phyloP scores from a whole-genome alignment of 805 yeast species.

The Wickerhamomyces chaumierensis region DNA sequence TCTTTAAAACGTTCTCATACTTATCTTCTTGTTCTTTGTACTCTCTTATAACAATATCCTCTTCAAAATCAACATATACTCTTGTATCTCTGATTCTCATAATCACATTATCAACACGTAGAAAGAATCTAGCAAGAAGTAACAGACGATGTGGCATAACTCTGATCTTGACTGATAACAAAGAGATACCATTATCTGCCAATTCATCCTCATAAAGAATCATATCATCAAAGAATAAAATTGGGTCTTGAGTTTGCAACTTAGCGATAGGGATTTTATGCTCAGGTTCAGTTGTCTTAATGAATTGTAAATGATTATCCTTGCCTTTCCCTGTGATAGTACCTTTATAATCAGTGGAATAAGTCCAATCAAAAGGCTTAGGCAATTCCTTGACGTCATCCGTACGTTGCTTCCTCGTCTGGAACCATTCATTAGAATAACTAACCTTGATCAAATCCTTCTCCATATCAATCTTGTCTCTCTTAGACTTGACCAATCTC shows the following conservation, averaged over 20 bases:
- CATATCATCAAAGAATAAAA: slow-evolving; percentile 80
- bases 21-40: slow-evolving; percentile 57
- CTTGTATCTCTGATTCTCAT: slow-evolving; percentile 80
- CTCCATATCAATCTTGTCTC: slow-evolving; percentile 15
- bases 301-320: slow-evolving; percentile 6
- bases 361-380: slow-evolving; percentile 95
- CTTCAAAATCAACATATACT: slow-evolving; percentile 64
- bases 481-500: slow-evolving; percentile 43
- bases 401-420: slow-evolving; percentile 20
- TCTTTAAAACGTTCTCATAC: slow-evolving; percentile 33
- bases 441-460: slow-evolving; percentile 53
- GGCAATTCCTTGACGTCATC: slow-evolving; percentile 46
- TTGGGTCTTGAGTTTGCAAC: slow-evolving; percentile 69
- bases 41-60: slow-evolving; percentile 59
- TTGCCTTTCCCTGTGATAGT: slow-evolving; percentile 22
- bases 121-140: slow-evolving; percentile 63
- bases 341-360: slow-evolving; percentile 73
- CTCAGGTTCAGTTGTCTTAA: slow-evolving; percentile 17
- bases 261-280: slow-evolving; percentile 55
- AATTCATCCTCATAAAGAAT: slow-evolving; percentile 88
- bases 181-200: slow-evolving; percentile 90
- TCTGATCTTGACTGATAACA: slow-evolving; percentile 66
- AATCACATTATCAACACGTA: slow-evolving; percentile 84
- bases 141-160: slow-evolving; percentile 80
- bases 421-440: slow-evolving; percentile 77